Conservation (phyloP, 805 yeast genomes). For the Yamadazyma sp. region DNA sequence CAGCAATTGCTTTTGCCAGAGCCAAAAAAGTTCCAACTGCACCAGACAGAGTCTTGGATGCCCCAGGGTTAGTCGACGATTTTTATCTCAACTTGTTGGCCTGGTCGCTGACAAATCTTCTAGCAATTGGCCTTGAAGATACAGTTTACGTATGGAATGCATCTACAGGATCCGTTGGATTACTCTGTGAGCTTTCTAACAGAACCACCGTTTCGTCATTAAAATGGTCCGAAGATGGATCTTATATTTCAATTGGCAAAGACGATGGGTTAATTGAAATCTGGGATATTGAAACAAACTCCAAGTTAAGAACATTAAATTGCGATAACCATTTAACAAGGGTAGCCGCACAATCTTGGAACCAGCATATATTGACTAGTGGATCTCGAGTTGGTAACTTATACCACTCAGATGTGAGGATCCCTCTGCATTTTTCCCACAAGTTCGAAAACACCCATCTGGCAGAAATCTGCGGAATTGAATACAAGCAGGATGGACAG, state of each 20-base stretch:
- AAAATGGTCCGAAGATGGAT: conserved; percentile 90
- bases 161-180: conserved; percentile 69
- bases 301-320: conserved; percentile 76
- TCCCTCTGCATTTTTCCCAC: conserved; percentile 71
- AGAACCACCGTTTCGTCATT: conserved; percentile 64
- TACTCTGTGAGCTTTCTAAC: conserved; percentile 53
- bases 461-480: conserved; percentile 92
- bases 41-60: conserved; percentile 92
- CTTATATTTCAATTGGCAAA: conserved; percentile 79
- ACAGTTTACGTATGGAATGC: conserved; percentile 94
- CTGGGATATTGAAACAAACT: conserved; percentile 84
- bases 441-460: conserved; percentile 53
- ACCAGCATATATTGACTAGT: conserved; percentile 73
- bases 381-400: conserved; percentile 87
- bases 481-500: conserved; percentile 79
- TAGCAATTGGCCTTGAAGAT: conserved; percentile 86
- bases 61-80: conserved; percentile 92
- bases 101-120: conserved; percentile 80
- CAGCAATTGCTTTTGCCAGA: conserved; percentile 60
- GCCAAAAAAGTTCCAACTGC: conserved; percentile 78
- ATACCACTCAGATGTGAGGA: conserved; percentile 85
- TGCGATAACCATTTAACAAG: conserved; percentile 64
- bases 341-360: conserved; percentile 84
- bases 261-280: conserved; percentile 84
- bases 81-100: conserved; percentile 82